Base-by-base conservation (phyloP, 441 rosid species). In the Mallotus japonicus region DNA sequence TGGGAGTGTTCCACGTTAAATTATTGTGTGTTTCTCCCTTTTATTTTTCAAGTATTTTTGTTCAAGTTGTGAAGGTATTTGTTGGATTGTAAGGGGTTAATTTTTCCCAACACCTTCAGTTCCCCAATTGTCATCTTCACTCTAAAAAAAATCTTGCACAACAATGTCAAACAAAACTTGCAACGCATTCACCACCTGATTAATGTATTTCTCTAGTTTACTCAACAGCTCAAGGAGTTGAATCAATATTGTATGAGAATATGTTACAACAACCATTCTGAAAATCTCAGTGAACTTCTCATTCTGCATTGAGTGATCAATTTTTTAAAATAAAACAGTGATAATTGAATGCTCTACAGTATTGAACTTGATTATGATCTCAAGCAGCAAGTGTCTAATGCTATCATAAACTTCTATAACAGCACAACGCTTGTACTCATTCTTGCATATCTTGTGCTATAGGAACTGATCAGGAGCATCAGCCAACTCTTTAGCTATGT, bases 401-500 rank as follows among this genome's bases (percentile, higher is more conserved):
- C 94, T 83, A 55, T 93, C 98, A 79, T 90, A 93, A 70, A 90
- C 88, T 86, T 93, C 97, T 32, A 93, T 85, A 72, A 91, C 90
- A 16, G 85, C 92, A 74, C 97, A 93, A 24, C 98, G 94, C 76
- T 96, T 83, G 74, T 85, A 93, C 78, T 93, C 98, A 69, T 85
- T 85, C 90, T 93, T 93, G 84, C 90, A 24, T 24, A 24, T 89
- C 82, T 91, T 93, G 80, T 83, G 76, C 97, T 96, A 91, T 58
- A 90, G 84, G 94, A 93, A 89, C 84, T 83, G 85, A 80, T 93
- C 98, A 65, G 94, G 93, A 71, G 98, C 98, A 77, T 89, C 97
- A 69, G 84, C 74, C 83, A 91, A 78, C 85, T 88, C 92, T 82
- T 82, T 85, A 46, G 93, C 97, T 88, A 89, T 89, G 83, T 89